Conservation (phyloP, 768 basidiomycete genomes). For the Sarcodon aspratus region DNA sequence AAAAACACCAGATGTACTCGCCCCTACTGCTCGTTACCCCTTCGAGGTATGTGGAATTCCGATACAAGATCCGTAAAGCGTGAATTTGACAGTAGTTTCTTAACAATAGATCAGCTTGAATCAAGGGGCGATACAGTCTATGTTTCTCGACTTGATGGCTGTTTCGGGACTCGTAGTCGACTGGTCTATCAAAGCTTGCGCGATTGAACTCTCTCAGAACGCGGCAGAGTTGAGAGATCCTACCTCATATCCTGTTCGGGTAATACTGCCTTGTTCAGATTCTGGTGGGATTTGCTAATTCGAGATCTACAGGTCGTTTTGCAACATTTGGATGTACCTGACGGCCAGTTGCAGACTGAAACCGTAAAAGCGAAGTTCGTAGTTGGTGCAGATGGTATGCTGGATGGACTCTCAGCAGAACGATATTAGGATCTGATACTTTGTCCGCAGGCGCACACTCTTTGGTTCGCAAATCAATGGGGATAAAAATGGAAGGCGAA, state of each 20-base stretch:
- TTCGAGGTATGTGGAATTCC: slow-evolving; percentile 40
- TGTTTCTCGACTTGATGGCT: slow-evolving; percentile 47
- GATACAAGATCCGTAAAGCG: neutral
- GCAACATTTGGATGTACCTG: slow-evolving; percentile 25
- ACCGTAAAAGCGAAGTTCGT: slow-evolving; percentile 63
- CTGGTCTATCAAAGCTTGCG: slow-evolving; percentile 35
- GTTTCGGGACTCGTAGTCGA: slow-evolving; percentile 34
- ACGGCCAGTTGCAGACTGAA: slow-evolving; percentile 28
- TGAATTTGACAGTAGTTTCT: neutral
- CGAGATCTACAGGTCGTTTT: slow-evolving; percentile 27
- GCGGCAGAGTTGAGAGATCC: slow-evolving; percentile 29
- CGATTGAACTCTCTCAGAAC: slow-evolving; percentile 34
- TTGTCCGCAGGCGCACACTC: slow-evolving; percentile 55
- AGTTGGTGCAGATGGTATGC: slow-evolving; percentile 61
- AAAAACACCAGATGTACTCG: slow-evolving; percentile 49
- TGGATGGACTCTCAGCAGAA: neutral
- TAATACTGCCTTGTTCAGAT: slow-evolving; percentile 1
- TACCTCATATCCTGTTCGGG: slow-evolving; percentile 22
- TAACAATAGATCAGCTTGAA: slow-evolving; percentile 39
- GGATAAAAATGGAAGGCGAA: slow-evolving; percentile 68
- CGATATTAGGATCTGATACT: too few relatives aligned
- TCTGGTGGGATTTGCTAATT: neutral
- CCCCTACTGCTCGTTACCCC: slow-evolving; percentile 54
- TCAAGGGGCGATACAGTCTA: slow-evolving; percentile 51
- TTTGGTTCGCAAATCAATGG: slow-evolving; percentile 63